Percentiles rank a stretch among this genome's conserved stretches.
Evolutionary conservation across 345 rosid species (phyloP).

Genomic region (Eucalyptus grandis): DNA sequence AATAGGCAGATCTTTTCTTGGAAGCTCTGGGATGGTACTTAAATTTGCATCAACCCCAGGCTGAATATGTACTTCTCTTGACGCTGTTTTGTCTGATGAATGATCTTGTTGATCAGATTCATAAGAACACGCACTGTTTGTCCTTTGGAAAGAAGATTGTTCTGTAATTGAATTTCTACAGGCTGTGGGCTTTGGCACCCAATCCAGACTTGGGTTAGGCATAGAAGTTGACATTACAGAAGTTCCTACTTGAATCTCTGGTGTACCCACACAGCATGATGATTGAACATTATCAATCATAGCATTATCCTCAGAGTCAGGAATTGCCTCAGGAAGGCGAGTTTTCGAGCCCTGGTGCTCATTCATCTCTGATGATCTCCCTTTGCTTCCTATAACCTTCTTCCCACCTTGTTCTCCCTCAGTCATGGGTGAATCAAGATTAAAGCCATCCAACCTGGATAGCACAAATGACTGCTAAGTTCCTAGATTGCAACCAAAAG

Average conservation of each 20-base stretch:
- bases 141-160: neutral
- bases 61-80: neutral
- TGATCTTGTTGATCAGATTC: slow-evolving; percentile 4
- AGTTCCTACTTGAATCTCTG: neutral
- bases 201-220: neutral
- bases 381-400: slow-evolving; percentile 15
- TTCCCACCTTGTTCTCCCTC: slow-evolving; percentile 18
- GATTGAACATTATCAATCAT: neutral
- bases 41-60: neutral
- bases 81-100: neutral
- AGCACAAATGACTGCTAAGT: neutral
- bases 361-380: slow-evolving; percentile 9
- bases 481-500: neutral
- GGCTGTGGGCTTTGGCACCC: neutral
- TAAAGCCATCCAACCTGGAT: slow-evolving; percentile 51
- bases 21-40: neutral
- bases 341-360: slow-evolving; percentile 14
- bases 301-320: neutral
- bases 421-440: slow-evolving; percentile 24
- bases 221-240: neutral
- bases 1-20: slow-evolving; percentile 3
- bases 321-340: neutral
- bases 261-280: neutral
- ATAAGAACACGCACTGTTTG: neutral
- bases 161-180: neutral